Evolutionary conservation across 768 basidiomycete species (phyloP).

Genomic region (Brasilioporus rufonigricans): DNA sequence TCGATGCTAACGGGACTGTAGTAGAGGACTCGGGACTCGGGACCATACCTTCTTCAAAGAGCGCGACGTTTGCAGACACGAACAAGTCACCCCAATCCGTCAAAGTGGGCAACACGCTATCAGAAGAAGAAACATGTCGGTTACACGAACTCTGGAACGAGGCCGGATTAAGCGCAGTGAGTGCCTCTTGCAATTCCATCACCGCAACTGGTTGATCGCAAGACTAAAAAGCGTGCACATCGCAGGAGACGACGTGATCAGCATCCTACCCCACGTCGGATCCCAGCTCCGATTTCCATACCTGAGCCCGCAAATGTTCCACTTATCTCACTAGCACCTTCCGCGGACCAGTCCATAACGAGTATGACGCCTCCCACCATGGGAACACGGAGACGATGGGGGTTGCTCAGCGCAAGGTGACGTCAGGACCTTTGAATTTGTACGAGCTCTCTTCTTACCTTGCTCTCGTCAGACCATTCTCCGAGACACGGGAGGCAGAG

Average conservation of each 20-base stretch:
- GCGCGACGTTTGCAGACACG: neutral
- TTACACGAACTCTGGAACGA: conserved; percentile 28
- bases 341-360: conserved; percentile 1
- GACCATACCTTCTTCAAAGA: neutral
- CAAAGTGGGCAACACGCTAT: conserved; percentile 16
- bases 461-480: conserved; percentile 10
- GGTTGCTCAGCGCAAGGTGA: conserved; percentile 23
- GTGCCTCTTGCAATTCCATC: neutral
- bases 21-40: neutral
- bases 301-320: conserved; percentile 2
- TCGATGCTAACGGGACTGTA: neutral
- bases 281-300: conserved; percentile 14
- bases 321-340: neutral
- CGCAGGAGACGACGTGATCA: conserved; percentile 17
- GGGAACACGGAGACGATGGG: conserved; percentile 12
- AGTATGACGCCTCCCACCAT: neutral
- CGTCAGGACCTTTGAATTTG: neutral
- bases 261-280: neutral
- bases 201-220: neutral
- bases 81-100: conserved; percentile 16
- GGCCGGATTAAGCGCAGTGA: conserved; percentile 22
- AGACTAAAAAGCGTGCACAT: conserved; percentile 23
- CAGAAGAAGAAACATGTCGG: conserved; percentile 16
- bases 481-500: conserved; percentile 4
- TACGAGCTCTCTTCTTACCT: neutral